Evolutionary conservation across 352 stramenopile species (phyloP), one percentile per base, ranked within the genome.

Genomic region (Phytophthora macrochlamydospora): DNA sequence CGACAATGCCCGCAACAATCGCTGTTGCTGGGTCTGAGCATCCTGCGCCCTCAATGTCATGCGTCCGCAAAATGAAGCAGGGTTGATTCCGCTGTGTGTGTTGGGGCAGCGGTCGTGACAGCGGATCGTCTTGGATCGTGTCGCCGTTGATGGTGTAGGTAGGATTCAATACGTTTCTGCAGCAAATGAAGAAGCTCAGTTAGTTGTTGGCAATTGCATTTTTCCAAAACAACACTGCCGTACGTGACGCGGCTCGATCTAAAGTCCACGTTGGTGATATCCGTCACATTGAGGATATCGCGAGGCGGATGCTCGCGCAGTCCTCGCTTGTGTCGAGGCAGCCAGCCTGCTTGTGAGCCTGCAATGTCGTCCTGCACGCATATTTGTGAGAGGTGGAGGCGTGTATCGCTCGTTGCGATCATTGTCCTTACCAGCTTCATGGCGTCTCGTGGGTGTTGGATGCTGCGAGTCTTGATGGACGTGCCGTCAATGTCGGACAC

Each of bases 191-290:
- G 48, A 8, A 49, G 42, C 8, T 33, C 30, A 33, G 35, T 38
- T 6, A 52, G 37, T 42, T 42, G 3, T 33, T n/a, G 28, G 11
- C 18, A n/a, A 29, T n/a, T 6, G 6, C 43, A 49, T 29, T n/a
- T 4, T 49, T 29, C 4, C 8, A n/a, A 49, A 29, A n/a, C 8
- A 55, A 40, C 51, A 24, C 12, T 11, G 56, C 48, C 57, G 56
- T 67, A 92, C 85, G 85, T 93, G 56, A 93, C 74, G 29, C 85
- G 81, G 29, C 75, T 89, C 7, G 83, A 91, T 43, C 80, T 82
- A 55, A 91, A 93, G 59, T 87, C 78, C 18, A 81, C 78, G 46
- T 91, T 85, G 50, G 65, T 91, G 59, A 93, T 93, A 53, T 93
- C 85, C 2, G 50, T 48, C 24, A 87, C 82, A 33, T 91, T 71